These are phyloP conservation scores for Aureobasidium mangrovei DNA, from an alignment of 2,329 filamentous ascomycete genomes.

Conservation along the genomic window DNA sequence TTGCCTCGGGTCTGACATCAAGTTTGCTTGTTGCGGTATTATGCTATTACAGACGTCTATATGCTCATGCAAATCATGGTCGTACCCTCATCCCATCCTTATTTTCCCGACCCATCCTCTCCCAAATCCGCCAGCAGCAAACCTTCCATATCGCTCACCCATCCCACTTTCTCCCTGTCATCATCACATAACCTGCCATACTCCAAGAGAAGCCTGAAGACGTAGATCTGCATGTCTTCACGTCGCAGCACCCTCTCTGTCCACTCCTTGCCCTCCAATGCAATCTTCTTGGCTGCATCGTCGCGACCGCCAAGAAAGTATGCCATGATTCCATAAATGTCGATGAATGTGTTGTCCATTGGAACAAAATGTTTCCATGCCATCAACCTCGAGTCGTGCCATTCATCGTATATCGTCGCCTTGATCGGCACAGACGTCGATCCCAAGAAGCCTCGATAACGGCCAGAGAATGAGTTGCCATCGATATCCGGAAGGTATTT, in stretches of 20 bases:
- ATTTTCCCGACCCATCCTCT: background rate
- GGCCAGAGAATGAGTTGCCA: conserved; percentile 45
- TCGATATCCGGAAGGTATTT: conserved; percentile 73
- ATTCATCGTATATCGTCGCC: conserved; percentile 68
- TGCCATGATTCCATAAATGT: conserved; percentile 64
- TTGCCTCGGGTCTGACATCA: no score
- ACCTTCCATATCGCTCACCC: conserved; percentile 23
- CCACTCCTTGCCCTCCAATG: conserved; percentile 57
- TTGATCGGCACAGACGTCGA: conserved; percentile 67
- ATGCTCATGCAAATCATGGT: no score
- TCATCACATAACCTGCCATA: conserved; percentile 37
- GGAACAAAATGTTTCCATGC: conserved; percentile 77
- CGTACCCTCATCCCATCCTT: background rate
- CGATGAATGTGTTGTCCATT: conserved; percentile 64
- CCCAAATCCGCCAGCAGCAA: background rate
- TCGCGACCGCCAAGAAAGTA: conserved; percentile 61
- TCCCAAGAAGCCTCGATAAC: conserved; percentile 48
- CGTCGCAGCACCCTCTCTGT: conserved; percentile 57
- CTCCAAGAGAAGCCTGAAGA: conserved; percentile 47
- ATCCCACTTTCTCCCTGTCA: conserved; percentile 32
- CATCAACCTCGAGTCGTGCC: conserved; percentile 62
- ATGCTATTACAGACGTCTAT: no score
- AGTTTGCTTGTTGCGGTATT: no score
- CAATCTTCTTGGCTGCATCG: conserved; percentile 53
- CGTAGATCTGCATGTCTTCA: conserved; percentile 68